Base-by-base conservation (phyloP, 192 early-diverging fungal genomes). In the Helicostylum pulchrum region DNA sequence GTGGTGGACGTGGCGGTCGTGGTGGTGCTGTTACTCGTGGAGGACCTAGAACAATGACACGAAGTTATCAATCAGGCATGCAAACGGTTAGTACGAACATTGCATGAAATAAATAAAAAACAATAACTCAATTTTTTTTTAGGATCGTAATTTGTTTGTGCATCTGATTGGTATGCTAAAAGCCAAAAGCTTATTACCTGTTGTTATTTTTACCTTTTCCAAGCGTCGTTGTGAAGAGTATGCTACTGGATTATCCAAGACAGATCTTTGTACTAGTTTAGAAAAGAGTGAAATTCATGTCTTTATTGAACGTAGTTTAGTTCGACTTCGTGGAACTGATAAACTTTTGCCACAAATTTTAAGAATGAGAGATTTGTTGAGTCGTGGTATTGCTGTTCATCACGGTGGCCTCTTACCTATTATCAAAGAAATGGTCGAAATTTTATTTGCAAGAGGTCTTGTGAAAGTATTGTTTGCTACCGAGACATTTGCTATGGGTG, bases 401-500 rank as follows among this genome's bases (percentile, higher is more conserved):
- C 97, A 99, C 71, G 87, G 93, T 60, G 97, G 97, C 44, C 82
- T 97, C 43, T 82, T 99, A 55, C 97, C 97, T 7, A 96, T 99
- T 67, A 83, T 99, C 57, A 99, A 99, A 77, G 97, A 99, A 77
- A 90, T 96, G 66, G 95, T 99, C 5, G 97, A 99, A 74, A 94
- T 98, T 45, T 64, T 98, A 64, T 99, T 99, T 80, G 83, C 88
- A 15, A 77, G 88, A 36, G 92, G 94, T 2, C 78, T 98, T 34
- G 93, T 99, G 39, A 88, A 88, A 73, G 89, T 94, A 2, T 75
- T 99, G 66, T 98, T 96, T 85, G 97, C 97, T 0, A 99, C 97
- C 3, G 97, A 99, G 75, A 99, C 97, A 9, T 99, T 99, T 84
- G 94, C 97, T 4, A 99, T 99, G 95, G 97, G 97, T 56, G 94